phyloP scores from a whole-genome alignment of 2,329 filamentous ascomycete species.

The Trichoderma afroharzianum region DNA sequence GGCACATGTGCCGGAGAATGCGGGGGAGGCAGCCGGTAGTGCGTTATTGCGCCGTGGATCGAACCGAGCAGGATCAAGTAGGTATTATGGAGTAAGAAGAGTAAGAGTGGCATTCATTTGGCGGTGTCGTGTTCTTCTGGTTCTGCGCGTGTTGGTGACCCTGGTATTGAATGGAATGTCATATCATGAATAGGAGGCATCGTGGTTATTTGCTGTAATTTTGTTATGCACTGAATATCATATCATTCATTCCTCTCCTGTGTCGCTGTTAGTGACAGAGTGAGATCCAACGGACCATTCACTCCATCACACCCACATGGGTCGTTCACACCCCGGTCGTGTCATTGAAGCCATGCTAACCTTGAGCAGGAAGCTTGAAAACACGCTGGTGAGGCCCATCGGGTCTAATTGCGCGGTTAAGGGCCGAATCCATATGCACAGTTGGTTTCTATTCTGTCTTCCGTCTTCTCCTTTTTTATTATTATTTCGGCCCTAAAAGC shows the following conservation, averaged over 20 bases:
- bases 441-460: not conserved
- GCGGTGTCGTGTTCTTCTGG: not conserved
- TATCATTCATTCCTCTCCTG: not conserved
- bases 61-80: not conserved
- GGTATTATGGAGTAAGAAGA: not conserved
- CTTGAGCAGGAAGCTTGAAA: conserved; percentile 15
- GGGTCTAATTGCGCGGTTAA: not conserved
- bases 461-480: not conserved
- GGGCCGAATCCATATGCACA: conserved; percentile 13
- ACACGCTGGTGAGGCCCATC: not conserved
- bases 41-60: not conserved
- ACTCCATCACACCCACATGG: not conserved
- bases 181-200: not conserved
- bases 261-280: not conserved
- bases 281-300: not conserved
- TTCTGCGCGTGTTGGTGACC: not conserved
- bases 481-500: not conserved
- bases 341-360: conserved; percentile 2
- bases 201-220: not conserved
- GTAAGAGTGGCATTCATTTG: not conserved
- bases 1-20: not conserved
- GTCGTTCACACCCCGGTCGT: not conserved
- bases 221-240: not conserved
- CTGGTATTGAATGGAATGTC: not conserved
- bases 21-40: not conserved